phyloP scores from a whole-genome alignment of 768 basidiomycete species.

The Tylopilus plumbeoviolaceoides region DNA sequence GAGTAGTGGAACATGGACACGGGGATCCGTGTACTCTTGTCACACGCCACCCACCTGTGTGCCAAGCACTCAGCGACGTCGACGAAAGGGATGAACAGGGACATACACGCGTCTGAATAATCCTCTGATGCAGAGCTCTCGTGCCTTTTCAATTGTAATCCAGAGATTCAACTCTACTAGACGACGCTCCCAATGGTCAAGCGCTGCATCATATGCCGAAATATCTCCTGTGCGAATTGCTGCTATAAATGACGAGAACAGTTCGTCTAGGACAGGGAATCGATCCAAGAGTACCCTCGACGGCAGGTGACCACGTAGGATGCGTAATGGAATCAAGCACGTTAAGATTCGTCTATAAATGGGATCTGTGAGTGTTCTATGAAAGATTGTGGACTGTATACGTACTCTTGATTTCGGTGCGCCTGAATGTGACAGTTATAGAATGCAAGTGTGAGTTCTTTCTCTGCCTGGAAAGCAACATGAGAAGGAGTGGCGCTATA shows the following conservation, averaged over 20 bases:
- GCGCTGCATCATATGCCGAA: slow-evolving; percentile 70
- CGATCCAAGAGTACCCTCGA: slow-evolving; percentile 62
- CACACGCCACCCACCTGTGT: slow-evolving; percentile 72
- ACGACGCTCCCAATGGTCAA: slow-evolving; percentile 64
- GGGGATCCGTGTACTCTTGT: slow-evolving; percentile 74
- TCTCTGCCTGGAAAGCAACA: slow-evolving; percentile 57
- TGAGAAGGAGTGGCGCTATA: background rate
- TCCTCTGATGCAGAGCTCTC: slow-evolving; percentile 82
- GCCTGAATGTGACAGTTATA: slow-evolving; percentile 73
- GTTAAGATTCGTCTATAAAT: slow-evolving; percentile 75
- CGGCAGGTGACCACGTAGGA: slow-evolving; percentile 85
- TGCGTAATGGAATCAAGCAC: slow-evolving; percentile 85
- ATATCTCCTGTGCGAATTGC: slow-evolving; percentile 81
- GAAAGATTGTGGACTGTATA: background rate
- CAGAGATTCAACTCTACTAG: slow-evolving; percentile 86
- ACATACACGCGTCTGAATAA: slow-evolving; percentile 76
- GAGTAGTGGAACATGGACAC: slow-evolving; percentile 79
- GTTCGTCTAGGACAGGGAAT: slow-evolving; percentile 65
- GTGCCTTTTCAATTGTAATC: slow-evolving; percentile 81
- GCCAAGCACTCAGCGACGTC: background rate
- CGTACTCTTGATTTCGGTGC: slow-evolving; percentile 80
- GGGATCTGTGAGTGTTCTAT: background rate
- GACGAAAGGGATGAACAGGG: background rate
- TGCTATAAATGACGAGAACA: slow-evolving; percentile 77
- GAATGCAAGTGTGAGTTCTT: slow-evolving; percentile 83